Evolutionary conservation across 2,329 filamentous ascomycete species (phyloP), one percentile per base, ranked within the genome.

Genomic region (Colletotrichum sp.): DNA sequence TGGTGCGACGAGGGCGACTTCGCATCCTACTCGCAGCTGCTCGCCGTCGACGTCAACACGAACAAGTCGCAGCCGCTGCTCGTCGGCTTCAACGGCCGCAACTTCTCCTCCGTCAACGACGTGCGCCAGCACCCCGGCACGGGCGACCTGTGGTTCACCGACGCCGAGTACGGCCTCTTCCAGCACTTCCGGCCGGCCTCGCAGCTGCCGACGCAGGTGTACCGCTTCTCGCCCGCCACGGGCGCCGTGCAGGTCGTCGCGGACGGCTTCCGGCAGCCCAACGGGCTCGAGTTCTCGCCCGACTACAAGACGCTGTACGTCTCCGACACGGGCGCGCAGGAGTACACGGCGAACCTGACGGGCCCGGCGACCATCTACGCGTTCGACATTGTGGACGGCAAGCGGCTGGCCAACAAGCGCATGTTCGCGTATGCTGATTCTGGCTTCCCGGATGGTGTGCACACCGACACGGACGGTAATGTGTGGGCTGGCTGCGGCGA

Each of bases 71-170:
- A 72, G 69, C 57, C 76, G 19, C 67, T 77, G 22, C 39, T 77
- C 67, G 27, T 57, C 34, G 27, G 72, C 69, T 76, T 61, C 68
- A 62, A 77, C 59, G 76, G 76, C 22, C 68, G 73, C 55, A 76
- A 76, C 64, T 90, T 90, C 80, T 90, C 89, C 78, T 88, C 86
- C 4, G 82, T 87, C 61, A 89, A 89, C 75, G 88, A 90, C 71
- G 86, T 90, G 5, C 85, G 88, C 8, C 81, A 87, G 16, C 81
- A 84, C 61, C 78, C 77, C 1, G 87, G 88, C 72, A 76, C 74
- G 34, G 86, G 86, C 6, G 82, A 82, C 8, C 83, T 90, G 29
- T 90, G 88, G 87, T 89, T 90, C 78, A 89, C 88, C 0, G 88
- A 90, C 78, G 87, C 88, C 1, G 81, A 84, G 11, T 90, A 90